These are phyloP conservation scores for Sordariomycetes sp. DNA, from an alignment of 2,329 filamentous ascomycete species.

Conservation along the genomic window DNA sequence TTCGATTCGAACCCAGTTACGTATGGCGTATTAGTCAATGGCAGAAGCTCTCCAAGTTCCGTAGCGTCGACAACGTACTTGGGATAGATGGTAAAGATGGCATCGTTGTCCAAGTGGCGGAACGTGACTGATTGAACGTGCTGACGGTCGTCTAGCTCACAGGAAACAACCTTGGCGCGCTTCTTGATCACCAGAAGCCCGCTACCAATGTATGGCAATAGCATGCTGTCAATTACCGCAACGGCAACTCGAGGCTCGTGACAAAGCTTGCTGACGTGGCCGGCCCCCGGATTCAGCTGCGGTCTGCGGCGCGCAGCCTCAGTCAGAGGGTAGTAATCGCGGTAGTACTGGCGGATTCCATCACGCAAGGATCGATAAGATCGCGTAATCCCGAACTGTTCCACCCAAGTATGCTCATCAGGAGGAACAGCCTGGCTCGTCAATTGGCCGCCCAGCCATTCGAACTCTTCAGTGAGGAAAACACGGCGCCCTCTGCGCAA, in stretches of 20 bases:
- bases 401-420: conserved; percentile 18
- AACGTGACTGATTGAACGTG: conserved; percentile 5
- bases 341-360: conserved; percentile 14
- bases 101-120: conserved; percentile 6
- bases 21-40: conserved; percentile 12
- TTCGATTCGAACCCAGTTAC: conserved; percentile 16
- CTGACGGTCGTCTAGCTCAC: conserved; percentile 8
- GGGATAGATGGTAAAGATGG: conserved; percentile 7
- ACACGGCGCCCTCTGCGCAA: conserved; percentile 13
- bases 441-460: conserved; percentile 16
- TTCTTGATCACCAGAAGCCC: conserved; percentile 12
- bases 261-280: conserved; percentile 17
- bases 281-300: conserved; percentile 15
- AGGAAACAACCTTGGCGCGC: conserved; percentile 9
- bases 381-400: conserved; percentile 16
- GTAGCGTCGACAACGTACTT: conserved; percentile 9
- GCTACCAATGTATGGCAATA: conserved; percentile 14
- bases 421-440: conserved; percentile 17
- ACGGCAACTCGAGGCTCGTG: conserved; percentile 17
- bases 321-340: conserved; percentile 14
- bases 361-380: conserved; percentile 14
- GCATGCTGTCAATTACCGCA: conserved; percentile 15
- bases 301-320: conserved; percentile 13
- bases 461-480: conserved; percentile 16
- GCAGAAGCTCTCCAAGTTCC: conserved; percentile 12